Evolutionary conservation across 441 rosid genomes (phyloP), one percentile per base, ranked within the genome.

Genomic region (Populus hybrid): DNA sequence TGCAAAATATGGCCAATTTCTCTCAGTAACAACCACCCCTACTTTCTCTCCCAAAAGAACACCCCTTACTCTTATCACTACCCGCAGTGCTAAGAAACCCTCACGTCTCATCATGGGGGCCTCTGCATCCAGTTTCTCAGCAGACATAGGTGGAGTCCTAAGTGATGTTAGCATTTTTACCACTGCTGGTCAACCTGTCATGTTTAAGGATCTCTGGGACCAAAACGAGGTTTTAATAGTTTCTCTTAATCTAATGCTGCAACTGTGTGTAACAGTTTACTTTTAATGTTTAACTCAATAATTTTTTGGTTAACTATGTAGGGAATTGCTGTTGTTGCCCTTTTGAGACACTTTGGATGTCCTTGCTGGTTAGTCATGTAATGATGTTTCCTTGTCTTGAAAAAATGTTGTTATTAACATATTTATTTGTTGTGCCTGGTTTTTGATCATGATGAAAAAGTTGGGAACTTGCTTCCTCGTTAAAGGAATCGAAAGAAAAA

Each of bases 271-370:
- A 9, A 34, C 38, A 2, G 0, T 28, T 36, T 18, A 28, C 23
- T 12, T 12, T 36, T 32, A 30, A 21, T 4, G 24, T 82, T 8
- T 26, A 6, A 10, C 9, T 21, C 21, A 21, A 72, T 68, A 32
- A 26, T 57, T 23, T 23, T 8, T 18, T 36, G 23, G 57, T 57
- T 24, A 57, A 18, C 42, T 67, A 0, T 40, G 70, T 8, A 64
- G 8, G 74, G 32, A 34, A 42, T 40, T 20, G 10, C 20, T 76
- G 9, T 69, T 73, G 70, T 78, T 88, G 80, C 67, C 9, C 91
- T 93, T 53, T 78, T 94, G 75, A 87, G 94, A 78, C 97, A 93
- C 85, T 94, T 94, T 79, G 99, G 97, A 69, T 93, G 97, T 79
- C 77, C 81, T 80, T 93, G 93, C 89, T 90, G 97, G 95, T 94